phyloP scores from a whole-genome alignment of 1,284 basidiomycete genomes.

The Wallemia ichthyophaga region DNA sequence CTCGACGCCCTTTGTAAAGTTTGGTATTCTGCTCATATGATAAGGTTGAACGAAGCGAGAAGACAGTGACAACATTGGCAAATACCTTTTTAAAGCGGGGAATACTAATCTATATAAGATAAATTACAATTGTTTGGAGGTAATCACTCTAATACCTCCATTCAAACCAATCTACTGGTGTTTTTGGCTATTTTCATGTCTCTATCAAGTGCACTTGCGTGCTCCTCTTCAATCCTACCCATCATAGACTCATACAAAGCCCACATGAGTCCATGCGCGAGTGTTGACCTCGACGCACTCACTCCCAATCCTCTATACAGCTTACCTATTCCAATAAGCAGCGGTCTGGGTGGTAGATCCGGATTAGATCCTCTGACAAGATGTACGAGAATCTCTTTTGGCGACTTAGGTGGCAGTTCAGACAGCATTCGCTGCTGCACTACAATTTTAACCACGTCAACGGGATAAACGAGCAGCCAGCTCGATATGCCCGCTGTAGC shows the following conservation, averaged over 20 bases:
- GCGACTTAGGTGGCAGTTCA: slow-evolving; percentile 32
- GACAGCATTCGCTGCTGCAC: slow-evolving; percentile 63
- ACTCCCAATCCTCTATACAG: slow-evolving; percentile 52
- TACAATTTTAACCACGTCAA: slow-evolving; percentile 58
- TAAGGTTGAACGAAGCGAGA: neutral
- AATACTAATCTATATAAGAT: neutral
- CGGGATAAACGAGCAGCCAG: slow-evolving; percentile 7
- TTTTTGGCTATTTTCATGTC: too few species aligned
- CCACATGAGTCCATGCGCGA: slow-evolving; percentile 5
- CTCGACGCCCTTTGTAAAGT: slow-evolving; percentile 33
- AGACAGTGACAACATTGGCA: neutral
- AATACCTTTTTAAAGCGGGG: neutral
- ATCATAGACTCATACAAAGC: neutral
- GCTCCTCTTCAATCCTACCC: neutral
- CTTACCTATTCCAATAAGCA: slow-evolving; percentile 34
- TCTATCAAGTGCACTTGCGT: neutral
- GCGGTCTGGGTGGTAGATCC: slow-evolving; percentile 27
- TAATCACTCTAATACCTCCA: too few species aligned
- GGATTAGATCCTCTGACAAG: slow-evolving; percentile 51
- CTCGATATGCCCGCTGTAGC: neutral
- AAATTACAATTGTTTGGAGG: too few species aligned
- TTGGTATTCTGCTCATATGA: slow-evolving; percentile 10
- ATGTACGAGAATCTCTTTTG: slow-evolving; percentile 38
- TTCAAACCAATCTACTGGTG: too few species aligned
- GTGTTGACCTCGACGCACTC: slow-evolving; percentile 6